Base-by-base conservation (phyloP, 345 rosid genomes). In the Hypericum androsaemum region DNA sequence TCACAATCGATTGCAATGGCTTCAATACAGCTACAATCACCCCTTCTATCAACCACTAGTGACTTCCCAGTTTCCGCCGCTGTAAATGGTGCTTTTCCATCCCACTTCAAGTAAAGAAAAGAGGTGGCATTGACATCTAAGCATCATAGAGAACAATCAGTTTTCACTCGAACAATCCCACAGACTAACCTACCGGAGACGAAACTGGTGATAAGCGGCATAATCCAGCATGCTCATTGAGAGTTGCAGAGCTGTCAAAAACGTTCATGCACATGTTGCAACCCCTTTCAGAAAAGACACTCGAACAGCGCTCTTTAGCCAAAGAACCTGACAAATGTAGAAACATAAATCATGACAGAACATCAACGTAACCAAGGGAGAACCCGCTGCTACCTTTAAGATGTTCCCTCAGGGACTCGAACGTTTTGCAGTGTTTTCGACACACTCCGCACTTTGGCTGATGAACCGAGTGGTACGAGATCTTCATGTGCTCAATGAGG, bases 401-500 rank as follows among this genome's bases (percentile, higher is more conserved):
- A 73, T 82, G 96, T 57, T 73, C 84, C 50, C 84, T 71, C 52
- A 82, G 64, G 37, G 90, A 82, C 56, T 88, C 88, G 47, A 78
- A 76, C 12, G 81, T 80, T 70, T 69, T 72, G 72, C 81, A 78
- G 65, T 82, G 94, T 68, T 88, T 88, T n/a, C 60, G 61, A 66
- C 94, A 88, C 49, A 77, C 77, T 38, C 55, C 68, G 45, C 90
- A 84, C 41, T 57, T 68, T 47, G 96, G 90, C 70, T 84, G 80
- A 73, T 80, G 96, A 58, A 56, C 62, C 3, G 94, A 82, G 62
- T 82, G 96, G 71, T 65, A 76, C 5, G 86, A 70, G 57, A 62
- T 68, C 69, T 76, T 84, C 94, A 88, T 80, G 74, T 84, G 96
- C 65, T 80, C 88, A 15, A 88, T 72, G 10, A 84, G 94, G 69